Evolutionary conservation across 2,329 filamentous ascomycete species (phyloP).

Genomic region (Pseudogymnoascus sp.): DNA sequence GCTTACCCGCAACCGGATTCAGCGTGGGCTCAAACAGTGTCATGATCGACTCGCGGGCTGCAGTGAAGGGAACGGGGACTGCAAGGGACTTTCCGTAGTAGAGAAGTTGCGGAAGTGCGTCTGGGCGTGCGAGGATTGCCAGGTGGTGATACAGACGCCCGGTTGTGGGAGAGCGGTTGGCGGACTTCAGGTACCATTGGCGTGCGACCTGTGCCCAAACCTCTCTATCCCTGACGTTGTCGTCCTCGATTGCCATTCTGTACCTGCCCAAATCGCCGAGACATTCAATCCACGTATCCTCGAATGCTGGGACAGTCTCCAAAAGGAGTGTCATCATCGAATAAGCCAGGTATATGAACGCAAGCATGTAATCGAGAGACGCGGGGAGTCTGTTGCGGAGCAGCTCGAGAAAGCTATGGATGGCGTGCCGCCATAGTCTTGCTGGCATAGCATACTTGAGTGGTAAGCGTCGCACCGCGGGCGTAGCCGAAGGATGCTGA

Average conservation of each 20-base stretch:
- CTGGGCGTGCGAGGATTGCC: slow-evolving; percentile 64
- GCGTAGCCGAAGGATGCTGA: slow-evolving; percentile 72
- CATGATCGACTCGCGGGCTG: slow-evolving; percentile 61
- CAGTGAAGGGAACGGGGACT: slow-evolving; percentile 56
- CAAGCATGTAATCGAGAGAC: slow-evolving; percentile 80
- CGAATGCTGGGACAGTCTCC: slow-evolving; percentile 75
- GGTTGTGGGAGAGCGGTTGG: slow-evolving; percentile 64
- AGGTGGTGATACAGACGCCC: slow-evolving; percentile 84
- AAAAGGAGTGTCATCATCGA: slow-evolving; percentile 81
- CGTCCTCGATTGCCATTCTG: slow-evolving; percentile 82
- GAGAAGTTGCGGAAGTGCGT: slow-evolving; percentile 59
- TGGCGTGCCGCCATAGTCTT: slow-evolving; percentile 89
- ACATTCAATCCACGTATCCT: slow-evolving; percentile 90
- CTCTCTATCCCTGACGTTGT: slow-evolving; percentile 64
- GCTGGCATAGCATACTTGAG: slow-evolving; percentile 86
- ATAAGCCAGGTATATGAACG: slow-evolving; percentile 83
- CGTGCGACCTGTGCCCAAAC: slow-evolving; percentile 73
- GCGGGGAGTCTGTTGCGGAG: slow-evolving; percentile 65
- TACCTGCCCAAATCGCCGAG: slow-evolving; percentile 79
- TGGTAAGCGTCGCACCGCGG: slow-evolving; percentile 58
- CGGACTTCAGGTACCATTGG: slow-evolving; percentile 78
- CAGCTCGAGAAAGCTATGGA: slow-evolving; percentile 75
- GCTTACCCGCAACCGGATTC: slow-evolving; percentile 29
- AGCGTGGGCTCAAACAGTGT: slow-evolving; percentile 58
- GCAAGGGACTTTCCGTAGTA: slow-evolving; percentile 63